phyloP scores from a whole-genome alignment of 148 eudicot species.

The Talinum fruticosum region DNA sequence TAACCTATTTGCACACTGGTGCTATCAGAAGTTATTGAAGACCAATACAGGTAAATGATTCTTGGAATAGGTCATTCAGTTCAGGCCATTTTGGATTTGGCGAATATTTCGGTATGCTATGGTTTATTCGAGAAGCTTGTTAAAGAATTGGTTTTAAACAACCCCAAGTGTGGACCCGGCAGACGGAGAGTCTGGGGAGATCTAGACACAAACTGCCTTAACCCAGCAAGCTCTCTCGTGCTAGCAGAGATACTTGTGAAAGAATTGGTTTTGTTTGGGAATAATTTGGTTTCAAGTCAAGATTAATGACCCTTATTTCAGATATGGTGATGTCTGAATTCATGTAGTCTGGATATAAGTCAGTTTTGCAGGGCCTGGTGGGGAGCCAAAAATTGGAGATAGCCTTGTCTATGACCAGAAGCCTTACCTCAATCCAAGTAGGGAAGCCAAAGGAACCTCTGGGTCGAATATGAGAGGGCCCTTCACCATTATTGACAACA shows the following conservation, averaged over 20 bases:
- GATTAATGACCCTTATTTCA: background rate
- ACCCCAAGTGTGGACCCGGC: too few species aligned
- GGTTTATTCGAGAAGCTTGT: background rate
- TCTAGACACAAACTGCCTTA: too few species aligned
- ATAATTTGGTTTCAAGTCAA: background rate
- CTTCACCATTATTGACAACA: slow-evolving; percentile 42
- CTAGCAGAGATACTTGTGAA: too few species aligned
- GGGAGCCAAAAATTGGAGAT: background rate
- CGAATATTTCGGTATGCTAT: background rate
- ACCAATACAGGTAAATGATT: background rate
- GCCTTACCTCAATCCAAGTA: slow-evolving; percentile 86
- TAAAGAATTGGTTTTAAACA: too few species aligned
- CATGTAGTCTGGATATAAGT: background rate
- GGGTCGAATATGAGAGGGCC: slow-evolving; percentile 43
- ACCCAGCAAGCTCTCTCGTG: too few species aligned
- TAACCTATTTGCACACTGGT: background rate
- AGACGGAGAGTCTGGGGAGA: too few species aligned
- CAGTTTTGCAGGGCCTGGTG: background rate
- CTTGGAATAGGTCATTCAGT: background rate
- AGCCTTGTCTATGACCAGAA: background rate
- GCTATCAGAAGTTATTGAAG: background rate
- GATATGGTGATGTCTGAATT: background rate
- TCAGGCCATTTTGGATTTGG: background rate
- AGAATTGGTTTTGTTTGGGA: background rate
- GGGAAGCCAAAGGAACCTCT: slow-evolving; percentile 86